Conservation (phyloP, 1,284 basidiomycete species). For the Sporisorium sorghi region DNA sequence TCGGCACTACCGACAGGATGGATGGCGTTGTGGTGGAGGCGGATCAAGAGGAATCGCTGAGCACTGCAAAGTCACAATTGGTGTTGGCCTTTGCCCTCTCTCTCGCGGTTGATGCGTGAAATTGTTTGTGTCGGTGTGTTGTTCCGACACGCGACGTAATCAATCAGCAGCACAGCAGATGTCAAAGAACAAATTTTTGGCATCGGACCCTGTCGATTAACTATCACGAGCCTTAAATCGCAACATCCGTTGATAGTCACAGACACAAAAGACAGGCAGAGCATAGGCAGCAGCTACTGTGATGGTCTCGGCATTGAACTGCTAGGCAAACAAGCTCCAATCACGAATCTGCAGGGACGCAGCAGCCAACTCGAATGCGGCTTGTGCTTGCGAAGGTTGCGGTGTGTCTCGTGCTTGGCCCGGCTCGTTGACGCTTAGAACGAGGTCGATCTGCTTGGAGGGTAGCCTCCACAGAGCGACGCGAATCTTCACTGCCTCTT, state of each 20-base stretch:
- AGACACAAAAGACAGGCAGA: not conserved
- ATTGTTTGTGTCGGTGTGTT: not conserved
- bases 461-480: slow-evolving; percentile 64
- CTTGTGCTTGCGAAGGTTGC: slow-evolving; percentile 14
- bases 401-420: slow-evolving; percentile 2
- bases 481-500: slow-evolving; percentile 57
- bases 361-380: slow-evolving; percentile 34
- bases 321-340: slow-evolving; percentile 38
- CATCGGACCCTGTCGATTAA: not conserved
- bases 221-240: not conserved
- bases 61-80: no score
- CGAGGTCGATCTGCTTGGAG: slow-evolving; percentile 62
- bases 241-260: not conserved
- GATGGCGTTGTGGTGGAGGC: not conserved
- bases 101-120: no score
- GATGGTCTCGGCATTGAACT: not conserved
- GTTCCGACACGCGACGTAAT: slow-evolving; percentile 3
- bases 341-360: slow-evolving; percentile 37
- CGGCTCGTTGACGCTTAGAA: slow-evolving; percentile 65
- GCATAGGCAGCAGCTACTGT: not conserved
- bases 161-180: no score
- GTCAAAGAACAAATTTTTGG: not conserved
- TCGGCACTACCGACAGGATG: not conserved
- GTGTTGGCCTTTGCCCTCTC: not conserved
- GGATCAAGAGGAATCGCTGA: not conserved